Evolutionary conservation across 306 rosid species (phyloP), one percentile per base, ranked within the genome.

Genomic region (Vicia sativa): DNA sequence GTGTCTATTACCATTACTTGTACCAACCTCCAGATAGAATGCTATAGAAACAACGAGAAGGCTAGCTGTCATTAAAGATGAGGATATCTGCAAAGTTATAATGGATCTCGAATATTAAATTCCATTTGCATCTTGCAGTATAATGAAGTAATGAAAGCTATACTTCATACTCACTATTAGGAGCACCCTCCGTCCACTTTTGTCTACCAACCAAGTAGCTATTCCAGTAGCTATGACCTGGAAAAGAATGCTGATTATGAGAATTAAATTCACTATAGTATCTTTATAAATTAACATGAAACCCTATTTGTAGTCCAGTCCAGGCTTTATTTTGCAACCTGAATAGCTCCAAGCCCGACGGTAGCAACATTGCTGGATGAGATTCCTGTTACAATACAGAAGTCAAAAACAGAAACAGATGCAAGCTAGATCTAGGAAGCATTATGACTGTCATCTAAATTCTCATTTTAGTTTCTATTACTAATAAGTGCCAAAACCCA

Each of bases 161-260:
- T 7, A 29, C 65, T 60, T 79, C 37, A 64, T 60, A 74, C 91
- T 19, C 45, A 90, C 97, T 52, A 86, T 80, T 48, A 90, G 79
- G 42, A 90, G 95, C 64, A 84, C 21, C 83, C 95, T 79, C 46
- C 97, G 90, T 11, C 95, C 97, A 65, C 86, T 78, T 86, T 74
- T 86, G 85, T 90, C 97, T 52, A 79, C 82, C 83, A 90, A 78
- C 95, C 97, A 87, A 9, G 95, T 87, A 26, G 97, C 16, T 48
- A 90, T 4, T 66, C 83, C 95, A 65, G 95, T 87, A 18, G 88
- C 84, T 54, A 86, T 5, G 74, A 90, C 91, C 95, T 90, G 70
- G 54, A 52, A 54, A 74, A 58, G 68, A 35, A 62, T 59, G 34
- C 52, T 37, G 66, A 74, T 50, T 3, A 48, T 69, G 19, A 68